phyloP scores from a whole-genome alignment of 345 rosid genomes.

The Bretschneidera sinensis region DNA sequence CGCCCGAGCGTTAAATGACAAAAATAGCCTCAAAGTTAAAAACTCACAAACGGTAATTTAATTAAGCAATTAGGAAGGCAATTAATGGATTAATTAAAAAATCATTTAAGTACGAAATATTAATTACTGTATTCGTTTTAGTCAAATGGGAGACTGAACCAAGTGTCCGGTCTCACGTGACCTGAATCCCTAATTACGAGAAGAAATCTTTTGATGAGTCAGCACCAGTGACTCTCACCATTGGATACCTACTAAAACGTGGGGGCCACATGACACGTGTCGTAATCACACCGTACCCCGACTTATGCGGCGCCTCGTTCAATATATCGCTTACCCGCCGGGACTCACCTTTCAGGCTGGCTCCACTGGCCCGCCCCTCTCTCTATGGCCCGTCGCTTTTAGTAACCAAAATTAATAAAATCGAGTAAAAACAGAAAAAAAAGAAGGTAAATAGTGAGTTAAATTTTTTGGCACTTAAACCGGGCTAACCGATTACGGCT shows the following conservation, averaged over 20 bases:
- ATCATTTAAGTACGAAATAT: background rate
- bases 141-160: slow-evolving; percentile 38
- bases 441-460: slow-evolving; percentile 2
- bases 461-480: slow-evolving; percentile 14
- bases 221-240: slow-evolving; percentile 13
- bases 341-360: background rate
- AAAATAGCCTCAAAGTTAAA: background rate
- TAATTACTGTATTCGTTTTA: background rate
- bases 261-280: slow-evolving; percentile 28
- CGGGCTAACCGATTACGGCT: slow-evolving; percentile 16
- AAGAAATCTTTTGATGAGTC: slow-evolving; percentile 30
- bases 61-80: slow-evolving; percentile 10
- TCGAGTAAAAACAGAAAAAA: background rate
- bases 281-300: background rate
- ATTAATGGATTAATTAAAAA: slow-evolving; percentile 10
- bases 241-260: too few relatives aligned
- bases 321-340: background rate
- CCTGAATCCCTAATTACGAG: slow-evolving; percentile 30
- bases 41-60: background rate
- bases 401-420: background rate
- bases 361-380: background rate
- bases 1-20: slow-evolving; percentile 9
- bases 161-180: slow-evolving; percentile 40
- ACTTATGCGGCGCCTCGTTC: slow-evolving; percentile 36
- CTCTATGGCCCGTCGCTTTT: background rate